Conservation (phyloP, 2,329 filamentous ascomycete genomes). For the Thermoascus crustaceus region DNA sequence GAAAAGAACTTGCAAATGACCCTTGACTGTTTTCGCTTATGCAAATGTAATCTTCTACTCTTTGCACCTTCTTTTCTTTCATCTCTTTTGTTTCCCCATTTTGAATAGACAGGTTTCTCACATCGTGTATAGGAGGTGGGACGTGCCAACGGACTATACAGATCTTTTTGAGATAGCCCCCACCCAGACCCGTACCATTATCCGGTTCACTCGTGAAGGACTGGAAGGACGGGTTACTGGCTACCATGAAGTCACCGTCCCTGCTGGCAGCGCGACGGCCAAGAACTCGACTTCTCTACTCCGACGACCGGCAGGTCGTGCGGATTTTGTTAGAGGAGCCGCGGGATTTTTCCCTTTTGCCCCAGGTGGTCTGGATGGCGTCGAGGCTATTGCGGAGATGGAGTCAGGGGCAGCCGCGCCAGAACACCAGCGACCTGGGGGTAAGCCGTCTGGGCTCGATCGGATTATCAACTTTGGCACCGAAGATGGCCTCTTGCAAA, state of each 20-base stretch:
- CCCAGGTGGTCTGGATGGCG: slow-evolving; percentile 77
- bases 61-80: slow-evolving; percentile 4
- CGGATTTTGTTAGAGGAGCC: slow-evolving; percentile 86
- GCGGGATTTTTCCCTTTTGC: slow-evolving; percentile 93
- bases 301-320: slow-evolving; percentile 75
- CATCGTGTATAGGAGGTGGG: slow-evolving; percentile 55
- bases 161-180: slow-evolving; percentile 79
- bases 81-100: too few species aligned
- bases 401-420: slow-evolving; percentile 63
- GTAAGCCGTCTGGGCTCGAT: slow-evolving; percentile 53
- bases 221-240: slow-evolving; percentile 87
- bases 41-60: slow-evolving; percentile 7
- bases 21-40: too few species aligned
- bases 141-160: slow-evolving; percentile 69
- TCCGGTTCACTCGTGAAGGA: slow-evolving; percentile 82
- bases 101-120: slow-evolving; percentile 7
- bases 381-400: slow-evolving; percentile 74
- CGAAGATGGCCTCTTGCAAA: slow-evolving; percentile 68
- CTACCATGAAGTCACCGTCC: slow-evolving; percentile 88
- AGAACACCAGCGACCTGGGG: slow-evolving; percentile 32
- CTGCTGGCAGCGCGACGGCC: slow-evolving; percentile 77
- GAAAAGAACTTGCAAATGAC: too few species aligned
- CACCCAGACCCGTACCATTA: slow-evolving; percentile 90
- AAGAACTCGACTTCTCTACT: slow-evolving; percentile 90
- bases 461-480: slow-evolving; percentile 74